phyloP scores from a whole-genome alignment of 2,329 filamentous ascomycete species.

The Tolypocladium ovalisporum region DNA sequence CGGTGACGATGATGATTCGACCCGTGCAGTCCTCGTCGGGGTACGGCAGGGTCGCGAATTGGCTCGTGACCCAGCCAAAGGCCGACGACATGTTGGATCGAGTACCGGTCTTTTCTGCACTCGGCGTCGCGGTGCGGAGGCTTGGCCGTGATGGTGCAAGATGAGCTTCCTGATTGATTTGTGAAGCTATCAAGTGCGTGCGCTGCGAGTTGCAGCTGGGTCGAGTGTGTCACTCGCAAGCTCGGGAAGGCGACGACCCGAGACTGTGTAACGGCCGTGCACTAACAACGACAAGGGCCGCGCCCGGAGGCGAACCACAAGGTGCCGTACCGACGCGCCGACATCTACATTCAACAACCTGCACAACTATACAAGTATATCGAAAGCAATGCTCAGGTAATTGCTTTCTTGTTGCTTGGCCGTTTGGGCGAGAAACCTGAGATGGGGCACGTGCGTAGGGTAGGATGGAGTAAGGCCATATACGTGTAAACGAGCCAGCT shows the following conservation, averaged over 20 bases:
- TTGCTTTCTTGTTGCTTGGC: too few species aligned
- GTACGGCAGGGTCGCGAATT: constrained; percentile 17
- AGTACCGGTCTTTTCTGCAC: neutral
- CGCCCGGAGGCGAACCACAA: too few species aligned
- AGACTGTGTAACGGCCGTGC: too few species aligned
- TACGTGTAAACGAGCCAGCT: too few species aligned
- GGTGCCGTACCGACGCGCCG: too few species aligned
- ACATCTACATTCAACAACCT: too few species aligned
- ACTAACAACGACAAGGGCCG: neutral
- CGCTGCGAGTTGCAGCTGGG: neutral
- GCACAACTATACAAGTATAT: too few species aligned
- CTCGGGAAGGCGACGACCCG: neutral
- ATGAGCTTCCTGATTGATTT: neutral
- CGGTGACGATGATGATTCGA: constrained; percentile 29
- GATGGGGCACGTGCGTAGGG: too few species aligned
- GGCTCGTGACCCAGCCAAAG: neutral
- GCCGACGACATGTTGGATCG: neutral
- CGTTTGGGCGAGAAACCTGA: too few species aligned
- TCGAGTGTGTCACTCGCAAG: neutral
- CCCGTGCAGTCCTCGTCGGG: constrained; percentile 21
- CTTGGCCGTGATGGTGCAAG: neutral
- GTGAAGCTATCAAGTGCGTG: neutral
- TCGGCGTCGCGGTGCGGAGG: neutral
- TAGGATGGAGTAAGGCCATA: too few species aligned
- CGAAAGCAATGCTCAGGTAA: too few species aligned